Base-by-base conservation (phyloP, 2,329 filamentous ascomycete species). In the Colletotrichum plurivorum region DNA sequence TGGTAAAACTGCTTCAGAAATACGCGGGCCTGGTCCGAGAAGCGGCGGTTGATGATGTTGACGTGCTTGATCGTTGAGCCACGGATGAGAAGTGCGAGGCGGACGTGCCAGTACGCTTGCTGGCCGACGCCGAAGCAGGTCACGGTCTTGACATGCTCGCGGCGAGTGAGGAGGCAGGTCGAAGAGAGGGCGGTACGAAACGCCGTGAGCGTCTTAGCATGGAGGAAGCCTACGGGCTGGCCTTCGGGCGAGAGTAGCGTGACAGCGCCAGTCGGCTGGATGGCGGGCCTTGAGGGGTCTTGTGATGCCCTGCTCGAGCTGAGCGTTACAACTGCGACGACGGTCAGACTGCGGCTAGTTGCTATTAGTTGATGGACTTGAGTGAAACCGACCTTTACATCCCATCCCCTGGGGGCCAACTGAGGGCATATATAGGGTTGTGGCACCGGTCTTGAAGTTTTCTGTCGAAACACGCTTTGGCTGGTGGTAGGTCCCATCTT, bases 51-150 rank as follows among this genome's bases (percentile, higher is more conserved):
- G 77, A 97, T 91, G 75, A 98, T 91, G 80, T 95, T 92, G 55
- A 98, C 88, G 67, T 92, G 89, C 74, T 91, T 90, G 73, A 97
- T 91, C 20, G 94, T 93, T 53, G 82, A 63, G 2, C 89, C 89
- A 22, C 87, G 92, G 57, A 96, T 85, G 71, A 95, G 86, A 12
- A 98, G 86, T 0, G 95, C 92, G 5, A 98, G 87, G 1, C 94
- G 91, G 51, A 97, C 89, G 78, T 98, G 95, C 95, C 95, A 98
- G 83, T 95, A 97, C 13, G 95, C 95, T 82, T 98, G 95, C 73
- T 92, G 90, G 53, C 95, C 95, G 41, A 92, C 91, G 25, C 95
- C 95, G 78, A 98, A 98, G 61, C 97, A 92, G 15, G 92, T 91
- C 12, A 98, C 77, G 15, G 91, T 93, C 76, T 92, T 90, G 49